Percentiles rank a stretch among this genome's conserved stretches.
Evolutionary conservation across 2,329 filamentous ascomycete genomes (phyloP).

Genomic region (Tympanopsis confertula): DNA sequence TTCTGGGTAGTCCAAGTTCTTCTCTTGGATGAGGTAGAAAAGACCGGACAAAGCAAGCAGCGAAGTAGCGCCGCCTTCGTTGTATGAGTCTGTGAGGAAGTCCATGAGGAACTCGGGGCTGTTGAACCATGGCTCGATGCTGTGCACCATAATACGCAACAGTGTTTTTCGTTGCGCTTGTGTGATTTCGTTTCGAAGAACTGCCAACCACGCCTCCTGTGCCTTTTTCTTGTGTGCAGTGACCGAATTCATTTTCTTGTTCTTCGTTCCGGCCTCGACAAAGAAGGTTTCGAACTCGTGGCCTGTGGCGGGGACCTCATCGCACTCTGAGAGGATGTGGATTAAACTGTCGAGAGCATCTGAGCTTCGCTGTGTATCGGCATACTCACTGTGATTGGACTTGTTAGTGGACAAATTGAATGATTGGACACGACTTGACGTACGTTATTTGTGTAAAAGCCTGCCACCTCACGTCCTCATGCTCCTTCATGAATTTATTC

Average conservation of each 20-base stretch:
- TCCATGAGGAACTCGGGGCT: slow-evolving; percentile 86
- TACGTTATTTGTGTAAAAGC: slow-evolving; percentile 59
- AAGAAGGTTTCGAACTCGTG: slow-evolving; percentile 62
- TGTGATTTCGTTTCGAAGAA: slow-evolving; percentile 57
- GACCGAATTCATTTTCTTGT: slow-evolving; percentile 55
- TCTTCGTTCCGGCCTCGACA: slow-evolving; percentile 50
- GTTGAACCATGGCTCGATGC: slow-evolving; percentile 79
- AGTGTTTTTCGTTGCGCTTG: slow-evolving; percentile 70
- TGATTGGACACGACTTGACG: too few relatives aligned
- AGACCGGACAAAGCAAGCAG: slow-evolving; percentile 82
- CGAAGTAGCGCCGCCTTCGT: slow-evolving; percentile 74
- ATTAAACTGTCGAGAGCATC: slow-evolving; percentile 39
- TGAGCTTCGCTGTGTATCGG: slow-evolving; percentile 9
- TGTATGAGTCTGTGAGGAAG: slow-evolving; percentile 89
- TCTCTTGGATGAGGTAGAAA: slow-evolving; percentile 85
- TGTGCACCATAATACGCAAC: slow-evolving; percentile 62
- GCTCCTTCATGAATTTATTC: slow-evolving; percentile 66
- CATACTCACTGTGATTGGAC: slow-evolving; percentile 7
- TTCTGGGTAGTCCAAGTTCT: slow-evolving; percentile 88
- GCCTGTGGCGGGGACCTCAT: slow-evolving; percentile 56
- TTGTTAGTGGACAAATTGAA: neutral
- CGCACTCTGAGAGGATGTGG: slow-evolving; percentile 52
- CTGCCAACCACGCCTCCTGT: slow-evolving; percentile 75
- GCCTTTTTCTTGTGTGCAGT: slow-evolving; percentile 66
- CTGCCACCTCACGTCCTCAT: slow-evolving; percentile 75